Conservation (phyloP, 2,329 filamentous ascomycete genomes). For the Colletotrichum sp. region DNA sequence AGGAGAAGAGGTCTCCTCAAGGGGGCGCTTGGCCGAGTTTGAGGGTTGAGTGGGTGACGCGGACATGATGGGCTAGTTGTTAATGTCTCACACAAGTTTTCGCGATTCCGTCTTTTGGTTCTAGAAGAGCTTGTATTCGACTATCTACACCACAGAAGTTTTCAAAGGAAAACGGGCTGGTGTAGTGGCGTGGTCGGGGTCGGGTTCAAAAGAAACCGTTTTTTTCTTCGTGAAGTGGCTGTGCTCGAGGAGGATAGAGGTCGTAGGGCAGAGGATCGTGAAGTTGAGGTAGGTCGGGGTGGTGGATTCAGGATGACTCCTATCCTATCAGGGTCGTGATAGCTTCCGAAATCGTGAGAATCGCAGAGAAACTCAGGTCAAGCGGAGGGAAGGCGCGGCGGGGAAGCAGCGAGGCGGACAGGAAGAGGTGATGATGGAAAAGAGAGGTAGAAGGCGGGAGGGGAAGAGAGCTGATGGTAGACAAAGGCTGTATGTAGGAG, state of each 20-base stretch:
- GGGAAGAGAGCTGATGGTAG: constrained; percentile 18
- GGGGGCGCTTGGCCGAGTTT: constrained; percentile 84
- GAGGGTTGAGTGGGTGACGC: constrained; percentile 70
- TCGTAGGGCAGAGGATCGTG: constrained; percentile 21
- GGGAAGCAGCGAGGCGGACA: constrained; percentile 13
- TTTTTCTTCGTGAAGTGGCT: constrained; percentile 22
- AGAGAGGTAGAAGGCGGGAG: constrained; percentile 16
- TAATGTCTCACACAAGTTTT: constrained; percentile 24
- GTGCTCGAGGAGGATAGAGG: constrained; percentile 23
- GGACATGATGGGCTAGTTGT: constrained; percentile 62
- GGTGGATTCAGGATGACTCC: constrained; percentile 19
- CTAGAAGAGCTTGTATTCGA: constrained; percentile 36
- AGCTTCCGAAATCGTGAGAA: constrained; percentile 22
- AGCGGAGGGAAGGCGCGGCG: constrained; percentile 19
- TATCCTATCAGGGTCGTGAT: constrained; percentile 18
- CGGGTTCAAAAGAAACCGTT: constrained; percentile 39
- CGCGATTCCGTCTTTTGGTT: constrained; percentile 51
- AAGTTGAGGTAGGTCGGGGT: constrained; percentile 16
- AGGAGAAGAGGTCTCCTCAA: constrained; percentile 96
- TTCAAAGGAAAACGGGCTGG: constrained; percentile 95
- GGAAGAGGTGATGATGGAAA: constrained; percentile 15
- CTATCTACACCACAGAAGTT: constrained; percentile 84
- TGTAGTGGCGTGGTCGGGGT: constrained; percentile 64
- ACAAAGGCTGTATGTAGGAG: constrained; percentile 26
- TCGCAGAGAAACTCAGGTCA: constrained; percentile 19